phyloP scores from a whole-genome alignment of 2,329 filamentous ascomycete species.

The Sphaerulina vaccinii region DNA sequence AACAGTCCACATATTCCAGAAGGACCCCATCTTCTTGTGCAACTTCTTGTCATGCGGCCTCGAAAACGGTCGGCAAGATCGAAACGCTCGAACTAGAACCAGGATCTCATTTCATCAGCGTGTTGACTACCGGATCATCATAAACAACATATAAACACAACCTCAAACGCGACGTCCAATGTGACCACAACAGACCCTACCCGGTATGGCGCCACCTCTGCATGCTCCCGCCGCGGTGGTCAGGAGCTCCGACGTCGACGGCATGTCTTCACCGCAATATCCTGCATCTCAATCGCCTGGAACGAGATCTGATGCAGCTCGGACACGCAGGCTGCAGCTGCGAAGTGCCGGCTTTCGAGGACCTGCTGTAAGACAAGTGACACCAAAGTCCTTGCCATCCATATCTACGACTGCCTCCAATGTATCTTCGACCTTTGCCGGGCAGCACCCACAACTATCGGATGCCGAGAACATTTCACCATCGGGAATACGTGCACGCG shows the following conservation, averaged over 20 bases:
- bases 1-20: not conserved
- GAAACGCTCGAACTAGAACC: not conserved
- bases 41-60: not conserved
- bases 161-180: not conserved
- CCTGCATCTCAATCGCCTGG: not conserved
- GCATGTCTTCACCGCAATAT: not conserved
- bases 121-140: not conserved
- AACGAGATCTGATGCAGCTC: constrained; percentile 18
- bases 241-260: not conserved
- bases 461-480: constrained; percentile 30
- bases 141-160: not conserved
- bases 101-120: not conserved
- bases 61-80: constrained; percentile 9
- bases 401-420: constrained; percentile 28
- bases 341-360: constrained; percentile 39
- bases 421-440: constrained; percentile 16
- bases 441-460: constrained; percentile 13
- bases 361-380: constrained; percentile 34
- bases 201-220: constrained; percentile 5
- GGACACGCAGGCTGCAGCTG: constrained; percentile 35
- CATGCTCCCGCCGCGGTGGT: not conserved
- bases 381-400: constrained; percentile 28
- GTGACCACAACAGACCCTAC: constrained; percentile 1
- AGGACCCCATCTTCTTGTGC: not conserved
- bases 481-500: constrained; percentile 11